A percentile compares a stretch with the other conserved stretches of the same genome.
phyloP scores from a whole-genome alignment of 176 grass and related monocot species.

The Puya raimondii region DNA sequence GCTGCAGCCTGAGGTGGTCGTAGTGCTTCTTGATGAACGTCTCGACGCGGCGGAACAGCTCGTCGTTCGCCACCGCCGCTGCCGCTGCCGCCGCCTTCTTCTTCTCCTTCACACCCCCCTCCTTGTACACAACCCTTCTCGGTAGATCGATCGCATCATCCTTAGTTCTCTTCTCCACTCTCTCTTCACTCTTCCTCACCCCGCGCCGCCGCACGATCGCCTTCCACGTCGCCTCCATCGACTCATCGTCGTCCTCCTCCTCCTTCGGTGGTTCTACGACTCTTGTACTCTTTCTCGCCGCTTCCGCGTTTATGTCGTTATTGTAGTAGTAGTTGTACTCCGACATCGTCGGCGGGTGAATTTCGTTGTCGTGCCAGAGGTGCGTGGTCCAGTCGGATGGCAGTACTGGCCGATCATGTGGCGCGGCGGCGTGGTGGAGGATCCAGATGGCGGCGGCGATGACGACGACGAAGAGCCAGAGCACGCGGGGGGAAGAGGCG shows the following conservation, averaged over 20 bases:
- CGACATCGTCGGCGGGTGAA: too few relatives aligned
- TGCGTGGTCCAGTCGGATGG: too few relatives aligned
- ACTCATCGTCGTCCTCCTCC: not conserved
- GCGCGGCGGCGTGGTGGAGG: too few relatives aligned
- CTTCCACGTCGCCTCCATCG: not conserved
- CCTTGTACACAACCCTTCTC: not conserved
- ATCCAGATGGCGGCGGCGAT: too few relatives aligned
- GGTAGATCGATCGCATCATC: too few relatives aligned
- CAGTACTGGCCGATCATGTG: too few relatives aligned
- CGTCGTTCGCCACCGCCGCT: conserved; percentile 11
- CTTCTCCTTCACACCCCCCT: not conserved
- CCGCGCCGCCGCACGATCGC: not conserved
- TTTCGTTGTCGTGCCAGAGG: too few relatives aligned
- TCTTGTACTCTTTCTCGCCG: not conserved
- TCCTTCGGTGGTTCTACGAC: not conserved
- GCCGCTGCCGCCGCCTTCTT: not conserved
- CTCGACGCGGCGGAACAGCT: conserved; percentile 31
- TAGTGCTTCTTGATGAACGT: conserved; percentile 33
- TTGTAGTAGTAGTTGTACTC: too few relatives aligned
- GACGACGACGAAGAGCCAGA: too few relatives aligned
- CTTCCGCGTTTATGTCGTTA: not conserved
- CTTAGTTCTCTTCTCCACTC: not conserved
- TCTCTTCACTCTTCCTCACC: not conserved
- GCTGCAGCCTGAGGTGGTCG: conserved; percentile 25
- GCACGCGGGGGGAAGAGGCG: not conserved